Evolutionary conservation across 2,329 filamentous ascomycete genomes (phyloP).

Genomic region (Thielaviopsis cerberus): DNA sequence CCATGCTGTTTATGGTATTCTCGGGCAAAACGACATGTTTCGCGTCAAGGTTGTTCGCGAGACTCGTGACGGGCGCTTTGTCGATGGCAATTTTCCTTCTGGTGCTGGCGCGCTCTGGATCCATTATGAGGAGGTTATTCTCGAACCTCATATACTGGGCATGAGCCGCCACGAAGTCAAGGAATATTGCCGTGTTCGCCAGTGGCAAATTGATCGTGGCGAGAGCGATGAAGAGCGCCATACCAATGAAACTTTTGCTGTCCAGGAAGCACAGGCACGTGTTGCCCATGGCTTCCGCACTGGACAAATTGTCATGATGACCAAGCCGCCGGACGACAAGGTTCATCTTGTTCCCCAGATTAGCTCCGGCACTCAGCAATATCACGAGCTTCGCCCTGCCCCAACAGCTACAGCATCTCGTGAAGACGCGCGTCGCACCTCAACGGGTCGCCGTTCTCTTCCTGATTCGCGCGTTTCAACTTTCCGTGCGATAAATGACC

Average conservation of each 20-base stretch:
- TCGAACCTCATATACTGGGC: constrained; percentile 34
- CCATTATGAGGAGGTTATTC: constrained; percentile 40
- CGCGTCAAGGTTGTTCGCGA: constrained; percentile 41
- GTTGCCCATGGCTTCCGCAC: constrained; percentile 18
- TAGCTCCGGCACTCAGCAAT: constrained; percentile 8
- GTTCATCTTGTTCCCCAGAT: constrained; percentile 8
- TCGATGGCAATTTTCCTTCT: constrained; percentile 40
- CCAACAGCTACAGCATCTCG: background rate
- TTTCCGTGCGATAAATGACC: constrained; percentile 7
- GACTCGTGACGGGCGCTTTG: constrained; percentile 39
- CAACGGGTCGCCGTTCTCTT: constrained; percentile 2
- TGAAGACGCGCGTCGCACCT: background rate
- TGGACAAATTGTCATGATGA: constrained; percentile 14
- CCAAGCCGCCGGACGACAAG: constrained; percentile 14
- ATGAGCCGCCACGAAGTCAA: constrained; percentile 39
- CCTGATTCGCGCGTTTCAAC: constrained; percentile 4
- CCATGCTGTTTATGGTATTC: constrained; percentile 44
- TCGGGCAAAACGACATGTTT: constrained; percentile 46
- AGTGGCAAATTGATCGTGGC: constrained; percentile 36
- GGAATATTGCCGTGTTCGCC: constrained; percentile 43
- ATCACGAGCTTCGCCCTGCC: constrained; percentile 9
- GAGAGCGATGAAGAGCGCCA: constrained; percentile 29
- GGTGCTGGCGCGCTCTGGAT: constrained; percentile 46
- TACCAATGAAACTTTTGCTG: constrained; percentile 33
- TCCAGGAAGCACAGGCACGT: constrained; percentile 30